Conservation (phyloP, 2,329 filamentous ascomycete species). For the Onygena corvina region DNA sequence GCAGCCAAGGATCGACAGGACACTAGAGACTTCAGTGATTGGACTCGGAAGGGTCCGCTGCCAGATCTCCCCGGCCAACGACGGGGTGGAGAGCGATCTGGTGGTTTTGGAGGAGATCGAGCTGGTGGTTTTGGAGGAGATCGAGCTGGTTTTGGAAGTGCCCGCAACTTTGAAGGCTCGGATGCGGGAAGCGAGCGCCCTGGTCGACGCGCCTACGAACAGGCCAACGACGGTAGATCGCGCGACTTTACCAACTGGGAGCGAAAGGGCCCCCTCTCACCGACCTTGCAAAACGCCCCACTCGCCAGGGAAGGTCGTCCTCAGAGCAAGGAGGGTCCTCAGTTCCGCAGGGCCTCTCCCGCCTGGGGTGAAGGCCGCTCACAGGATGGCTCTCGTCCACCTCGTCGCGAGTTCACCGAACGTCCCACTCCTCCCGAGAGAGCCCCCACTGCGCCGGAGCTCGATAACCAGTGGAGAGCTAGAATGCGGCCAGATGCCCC, state of each 20-base stretch:
- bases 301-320: constrained; percentile 42
- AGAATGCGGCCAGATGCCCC: constrained; percentile 76
- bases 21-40: constrained; percentile 70
- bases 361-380: constrained; percentile 59
- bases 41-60: constrained; percentile 85
- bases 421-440: constrained; percentile 53
- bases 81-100: constrained; percentile 42
- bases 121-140: no score
- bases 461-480: constrained; percentile 84
- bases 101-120: constrained; percentile 41
- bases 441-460: constrained; percentile 73
- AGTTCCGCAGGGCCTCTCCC: constrained; percentile 56
- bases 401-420: constrained; percentile 63
- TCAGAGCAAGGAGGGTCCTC: constrained; percentile 48
- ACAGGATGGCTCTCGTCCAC: constrained; percentile 67
- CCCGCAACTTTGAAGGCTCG: constrained; percentile 43
- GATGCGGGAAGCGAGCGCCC: constrained; percentile 52
- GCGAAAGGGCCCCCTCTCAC: constrained; percentile 80
- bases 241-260: constrained; percentile 88
- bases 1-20: constrained; percentile 79
- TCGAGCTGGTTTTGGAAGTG: constrained; percentile 38
- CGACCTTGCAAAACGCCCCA: constrained; percentile 42
- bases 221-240: constrained; percentile 56
- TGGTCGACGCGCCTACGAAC: constrained; percentile 53
- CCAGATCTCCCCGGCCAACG: constrained; percentile 55